Percentiles rank a stretch among this genome's conserved stretches.
phyloP scores from a whole-genome alignment of 2,329 filamentous ascomycete genomes.

The Fusarium pseudoanthophilum region DNA sequence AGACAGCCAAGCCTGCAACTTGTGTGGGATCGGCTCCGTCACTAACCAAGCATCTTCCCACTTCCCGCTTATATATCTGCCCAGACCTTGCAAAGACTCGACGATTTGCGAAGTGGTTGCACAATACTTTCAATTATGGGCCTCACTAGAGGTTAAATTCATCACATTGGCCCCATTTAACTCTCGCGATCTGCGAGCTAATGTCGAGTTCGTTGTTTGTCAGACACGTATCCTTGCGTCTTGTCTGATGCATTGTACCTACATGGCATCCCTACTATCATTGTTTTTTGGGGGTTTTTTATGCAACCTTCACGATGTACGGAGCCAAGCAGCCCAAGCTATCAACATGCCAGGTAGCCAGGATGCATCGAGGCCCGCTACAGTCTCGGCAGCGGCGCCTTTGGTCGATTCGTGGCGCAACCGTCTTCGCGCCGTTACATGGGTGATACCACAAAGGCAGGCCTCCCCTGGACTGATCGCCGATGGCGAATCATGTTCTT shows the following conservation, averaged over 20 bases:
- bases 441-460: constrained; percentile 15
- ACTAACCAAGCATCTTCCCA: constrained; percentile 28
- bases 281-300: background rate
- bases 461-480: constrained; percentile 30
- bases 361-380: constrained; percentile 9
- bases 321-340: too few species aligned
- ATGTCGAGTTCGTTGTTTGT: background rate
- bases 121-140: constrained; percentile 23
- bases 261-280: background rate
- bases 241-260: constrained; percentile 9
- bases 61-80: constrained; percentile 29
- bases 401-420: constrained; percentile 31
- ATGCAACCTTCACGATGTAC: background rate
- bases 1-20: constrained; percentile 22
- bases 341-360: background rate
- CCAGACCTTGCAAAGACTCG: constrained; percentile 17
- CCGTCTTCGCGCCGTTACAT: constrained; percentile 23
- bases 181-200: background rate
- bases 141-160: background rate
- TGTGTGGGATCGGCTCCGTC: constrained; percentile 16
- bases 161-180: constrained; percentile 4
- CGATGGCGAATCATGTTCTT: constrained; percentile 30
- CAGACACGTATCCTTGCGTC: constrained; percentile 29
- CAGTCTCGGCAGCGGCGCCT: constrained; percentile 32
- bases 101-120: constrained; percentile 24